Evolutionary conservation across 2,329 filamentous ascomycete species (phyloP).

Genomic region (Sclerotinia spermophila): DNA sequence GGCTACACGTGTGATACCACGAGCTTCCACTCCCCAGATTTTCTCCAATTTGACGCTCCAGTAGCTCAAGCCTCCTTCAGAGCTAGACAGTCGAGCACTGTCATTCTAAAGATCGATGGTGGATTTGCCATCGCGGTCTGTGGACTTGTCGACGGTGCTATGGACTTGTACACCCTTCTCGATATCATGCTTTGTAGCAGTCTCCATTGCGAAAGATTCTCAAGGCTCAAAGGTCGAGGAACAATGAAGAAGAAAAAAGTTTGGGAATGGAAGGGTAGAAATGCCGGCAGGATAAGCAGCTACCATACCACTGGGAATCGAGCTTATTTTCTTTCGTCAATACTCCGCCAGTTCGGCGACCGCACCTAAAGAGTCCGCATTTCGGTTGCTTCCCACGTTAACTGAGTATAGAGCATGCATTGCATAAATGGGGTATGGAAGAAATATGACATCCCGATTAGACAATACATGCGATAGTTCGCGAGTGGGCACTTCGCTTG

Average conservation of each 20-base stretch:
- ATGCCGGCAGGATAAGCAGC: background rate
- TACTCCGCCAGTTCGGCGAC: background rate
- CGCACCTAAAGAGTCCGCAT: background rate
- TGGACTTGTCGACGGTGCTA: constrained; percentile 2
- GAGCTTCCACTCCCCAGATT: constrained; percentile 43
- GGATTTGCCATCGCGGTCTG: constrained; percentile 11
- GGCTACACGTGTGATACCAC: constrained; percentile 55
- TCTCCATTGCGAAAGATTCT: constrained; percentile 10
- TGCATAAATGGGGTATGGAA: constrained; percentile 1
- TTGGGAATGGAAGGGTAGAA: background rate
- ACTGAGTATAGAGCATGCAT: background rate
- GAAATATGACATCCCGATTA: constrained; percentile 5
- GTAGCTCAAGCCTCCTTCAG: constrained; percentile 9
- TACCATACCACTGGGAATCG: background rate
- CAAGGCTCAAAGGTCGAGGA: background rate
- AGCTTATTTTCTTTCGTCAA: constrained; percentile 10
- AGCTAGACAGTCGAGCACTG: background rate
- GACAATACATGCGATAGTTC: background rate
- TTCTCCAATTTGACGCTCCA: constrained; percentile 18
- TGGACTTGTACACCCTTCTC: constrained; percentile 19
- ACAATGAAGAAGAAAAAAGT: background rate
- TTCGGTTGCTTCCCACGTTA: background rate
- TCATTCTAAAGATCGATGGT: background rate
- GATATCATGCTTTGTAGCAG: constrained; percentile 19
- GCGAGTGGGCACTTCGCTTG: background rate